Base-by-base conservation (phyloP, 2,329 filamentous ascomycete genomes). In the Coleophoma cylindrospora region DNA sequence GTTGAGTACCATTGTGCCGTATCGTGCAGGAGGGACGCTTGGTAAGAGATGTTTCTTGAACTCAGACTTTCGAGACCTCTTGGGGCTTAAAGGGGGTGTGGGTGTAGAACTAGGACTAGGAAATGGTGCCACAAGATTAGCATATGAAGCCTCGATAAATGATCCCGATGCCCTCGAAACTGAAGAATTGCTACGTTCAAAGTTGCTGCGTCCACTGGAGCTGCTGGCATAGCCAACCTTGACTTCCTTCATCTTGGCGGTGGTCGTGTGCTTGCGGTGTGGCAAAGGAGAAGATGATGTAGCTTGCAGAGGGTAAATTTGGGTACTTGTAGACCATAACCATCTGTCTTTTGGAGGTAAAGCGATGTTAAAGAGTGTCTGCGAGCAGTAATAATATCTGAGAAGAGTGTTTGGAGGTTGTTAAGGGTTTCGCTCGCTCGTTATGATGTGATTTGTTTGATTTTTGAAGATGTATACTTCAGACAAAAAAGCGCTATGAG, bases 71-170 rank as follows among this genome's bases (percentile, higher is more conserved):
- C 43, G 32, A 15, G 32, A 34, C 17, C 14, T 15, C 34, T 22
- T 50, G 40, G 19, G 33, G 41, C 14, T 21, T 27, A 27, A 27
- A 27, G 27, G 27, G 48, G 22, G 48, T 37, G 47, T 44, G 27
- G 33, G 33, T 37, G 22, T 34, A 34, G 19, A 43, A 48, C 19
- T 56, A 27, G 41, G 21, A 44, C 41, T 44, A 44, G 41, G 61
- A 55, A 59, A 59, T 21, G 68, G 68, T 67, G 70, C 68, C 60
- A 69, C 56, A 8, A 59, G 38, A 51, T 65, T 60, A 65, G 64
- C 61, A 60, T 51, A 48, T 41, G 50, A 27, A 27, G 27, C 27
- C 27, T 27, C 51, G 40, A 49, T 38, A 34, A 49, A 57, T 50
- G 45, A 54, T 21, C 40, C 52, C 49, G 52, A 55, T 50, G 40